Conservation (phyloP, 805 yeast species). For the Suhomyces prunicola region DNA sequence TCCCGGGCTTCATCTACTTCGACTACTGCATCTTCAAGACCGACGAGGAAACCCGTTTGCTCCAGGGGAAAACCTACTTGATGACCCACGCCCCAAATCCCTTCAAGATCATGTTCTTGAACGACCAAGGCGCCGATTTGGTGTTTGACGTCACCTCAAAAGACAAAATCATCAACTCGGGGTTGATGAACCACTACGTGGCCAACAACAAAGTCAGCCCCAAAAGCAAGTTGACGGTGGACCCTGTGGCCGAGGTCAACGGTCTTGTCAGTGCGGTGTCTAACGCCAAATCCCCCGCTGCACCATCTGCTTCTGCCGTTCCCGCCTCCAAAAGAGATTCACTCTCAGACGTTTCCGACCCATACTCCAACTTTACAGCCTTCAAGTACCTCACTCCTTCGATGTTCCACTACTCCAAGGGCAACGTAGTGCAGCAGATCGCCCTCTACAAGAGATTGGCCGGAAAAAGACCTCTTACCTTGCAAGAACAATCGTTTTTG, state of each 20-base stretch:
- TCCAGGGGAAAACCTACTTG: constrained; percentile 16
- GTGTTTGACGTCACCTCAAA: constrained; percentile 10
- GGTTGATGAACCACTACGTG: constrained; percentile 30
- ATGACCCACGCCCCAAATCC: constrained; percentile 17
- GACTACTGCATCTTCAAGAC: constrained; percentile 22
- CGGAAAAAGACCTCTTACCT: not conserved
- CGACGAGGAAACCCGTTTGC: constrained; percentile 15
- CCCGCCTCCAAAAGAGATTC: not conserved
- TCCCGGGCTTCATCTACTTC: constrained; percentile 25
- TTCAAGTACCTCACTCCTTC: not conserved
- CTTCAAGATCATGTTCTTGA: constrained; percentile 22
- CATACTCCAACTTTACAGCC: not conserved
- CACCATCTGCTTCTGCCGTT: not conserved
- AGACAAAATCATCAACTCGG: constrained; percentile 30
- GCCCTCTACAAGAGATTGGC: not conserved
- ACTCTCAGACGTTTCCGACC: not conserved
- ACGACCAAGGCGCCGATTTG: constrained; percentile 18
- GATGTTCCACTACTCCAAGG: constrained; percentile 2
- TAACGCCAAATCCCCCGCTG: not conserved
- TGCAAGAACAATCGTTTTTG: not conserved
- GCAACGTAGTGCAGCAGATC: not conserved
- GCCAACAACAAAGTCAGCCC: constrained; percentile 10
- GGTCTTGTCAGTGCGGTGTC: not conserved
- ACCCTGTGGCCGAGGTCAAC: constrained; percentile 14
- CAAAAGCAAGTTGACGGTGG: constrained; percentile 14